Evolutionary conservation across 108 stramenopile species (phyloP), one percentile per base, ranked within the genome.

Genomic region (Aurantiochytrium sp.): DNA sequence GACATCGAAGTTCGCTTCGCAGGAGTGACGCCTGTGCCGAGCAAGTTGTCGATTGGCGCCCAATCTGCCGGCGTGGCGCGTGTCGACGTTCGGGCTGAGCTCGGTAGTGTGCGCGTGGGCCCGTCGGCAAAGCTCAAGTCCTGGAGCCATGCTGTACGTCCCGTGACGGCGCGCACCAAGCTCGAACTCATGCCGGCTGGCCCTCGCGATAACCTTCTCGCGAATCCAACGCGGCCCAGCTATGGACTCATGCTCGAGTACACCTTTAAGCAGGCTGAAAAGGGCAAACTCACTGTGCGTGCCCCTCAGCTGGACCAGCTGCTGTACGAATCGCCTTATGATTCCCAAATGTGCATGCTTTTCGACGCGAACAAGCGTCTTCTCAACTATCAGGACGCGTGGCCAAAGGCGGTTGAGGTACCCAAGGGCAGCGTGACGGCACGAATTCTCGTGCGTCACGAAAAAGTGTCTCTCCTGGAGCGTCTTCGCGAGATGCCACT

Each of bases 311-410:
- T 92, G 5, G 92, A 92, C 90, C 90, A 88, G n/a, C 49, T 72
- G 47, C 91, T 92, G n/a, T 92, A 92, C 59, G 92, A 92, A 53
- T 89, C 90, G 21, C 91, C 92, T 6, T 59, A 89, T 28, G 92
- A 92, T 87, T 83, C 89, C 4, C 92, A 92, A 73, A 88, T 92
- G 72, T 91, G 51, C 91, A 91, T 92, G 92, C 53, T 90, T 16
- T 92, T 92, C 42, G 92, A 92, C 71, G 87, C 58, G 29, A 91
- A 92, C 91, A 92, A 92, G 90, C 44, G 90, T 87, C 90, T 92
- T 5, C 53, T 92, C 25, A 58, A 88, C 21, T 76, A 72, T 49
- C 90, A 90, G n/a, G 92, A 92, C 60, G 91, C 91, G 43, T 92
- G 92, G 92, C 91, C 92, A 29, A 89, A 87, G 29, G 43, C 90